These are phyloP conservation scores for Medicago ruthenica DNA, from an alignment of 306 rosid genomes.

Conservation along the genomic window DNA sequence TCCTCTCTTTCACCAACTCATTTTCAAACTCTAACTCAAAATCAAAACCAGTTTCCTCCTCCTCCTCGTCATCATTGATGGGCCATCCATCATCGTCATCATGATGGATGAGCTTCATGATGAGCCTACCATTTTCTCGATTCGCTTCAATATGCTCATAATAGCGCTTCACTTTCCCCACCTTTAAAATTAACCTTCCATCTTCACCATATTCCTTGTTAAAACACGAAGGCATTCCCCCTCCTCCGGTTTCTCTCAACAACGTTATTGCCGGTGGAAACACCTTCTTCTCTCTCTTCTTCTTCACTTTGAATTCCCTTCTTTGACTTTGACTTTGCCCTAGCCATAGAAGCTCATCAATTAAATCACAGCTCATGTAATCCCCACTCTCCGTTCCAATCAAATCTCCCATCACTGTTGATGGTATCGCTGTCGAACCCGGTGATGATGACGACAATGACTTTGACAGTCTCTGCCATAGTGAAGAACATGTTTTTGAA, in stretches of 20 bases:
- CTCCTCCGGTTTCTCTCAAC: slow-evolving; percentile 30
- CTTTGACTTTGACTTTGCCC: background rate
- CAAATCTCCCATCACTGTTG: slow-evolving; percentile 49
- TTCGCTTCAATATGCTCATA: slow-evolving; percentile 48
- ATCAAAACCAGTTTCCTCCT: slow-evolving; percentile 9
- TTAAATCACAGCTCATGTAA: slow-evolving; percentile 35
- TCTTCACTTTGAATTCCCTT: background rate
- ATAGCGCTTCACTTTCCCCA: slow-evolving; percentile 42
- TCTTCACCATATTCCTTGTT: slow-evolving; percentile 43
- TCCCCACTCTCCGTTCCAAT: slow-evolving; percentile 80
- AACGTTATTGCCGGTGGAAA: slow-evolving; percentile 61
- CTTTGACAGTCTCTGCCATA: background rate
- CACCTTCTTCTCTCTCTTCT: slow-evolving; percentile 27
- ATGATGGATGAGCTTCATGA: slow-evolving; percentile 42
- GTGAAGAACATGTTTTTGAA: background rate
- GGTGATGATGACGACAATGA: background rate
- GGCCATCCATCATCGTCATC: slow-evolving; percentile 5
- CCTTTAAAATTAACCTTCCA: slow-evolving; percentile 52
- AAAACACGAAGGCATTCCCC: slow-evolving; percentile 53
- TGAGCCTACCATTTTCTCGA: slow-evolving; percentile 60
- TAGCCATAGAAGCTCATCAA: background rate
- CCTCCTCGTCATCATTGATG: background rate
- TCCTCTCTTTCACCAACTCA: background rate
- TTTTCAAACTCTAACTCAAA: slow-evolving; percentile 7
- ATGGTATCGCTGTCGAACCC: background rate